These are phyloP conservation scores for Nannochloris sp. DNA, from an alignment of 139 green algal genomes.

Conservation along the genomic window DNA sequence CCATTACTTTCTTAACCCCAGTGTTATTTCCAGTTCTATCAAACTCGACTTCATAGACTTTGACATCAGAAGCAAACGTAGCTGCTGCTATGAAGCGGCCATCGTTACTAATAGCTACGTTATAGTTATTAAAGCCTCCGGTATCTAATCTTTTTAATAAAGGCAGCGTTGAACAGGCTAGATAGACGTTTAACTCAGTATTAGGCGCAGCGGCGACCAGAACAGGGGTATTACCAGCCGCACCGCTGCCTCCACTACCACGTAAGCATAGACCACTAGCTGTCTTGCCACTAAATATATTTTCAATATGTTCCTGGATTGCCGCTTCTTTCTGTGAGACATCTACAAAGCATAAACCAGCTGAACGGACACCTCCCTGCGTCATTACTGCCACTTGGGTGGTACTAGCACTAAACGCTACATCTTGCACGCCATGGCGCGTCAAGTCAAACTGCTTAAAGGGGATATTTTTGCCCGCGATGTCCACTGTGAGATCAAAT, in stretches of 20 bases:
- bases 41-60: conserved; percentile 31
- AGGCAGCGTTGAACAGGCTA: neutral
- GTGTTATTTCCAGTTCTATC: conserved; percentile 8
- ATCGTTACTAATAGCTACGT: conserved; percentile 19
- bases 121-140: conserved; percentile 30
- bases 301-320: neutral
- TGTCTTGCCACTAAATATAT: neutral
- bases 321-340: neutral
- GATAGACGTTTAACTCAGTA: neutral
- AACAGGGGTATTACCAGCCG: neutral
- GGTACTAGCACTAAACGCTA: conserved; percentile 14
- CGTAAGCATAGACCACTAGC: neutral
- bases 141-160: conserved; percentile 11
- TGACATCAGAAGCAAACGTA: conserved; percentile 44
- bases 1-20: conserved; percentile 29
- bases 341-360: neutral
- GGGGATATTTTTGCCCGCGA: conserved; percentile 14
- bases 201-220: neutral
- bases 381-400: conserved; percentile 19
- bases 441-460: conserved; percentile 13
- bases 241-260: neutral
- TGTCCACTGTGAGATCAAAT: conserved; percentile 4
- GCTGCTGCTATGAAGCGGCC: conserved; percentile 34
- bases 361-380: neutral
- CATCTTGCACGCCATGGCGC: conserved; percentile 10